Base-by-base conservation (phyloP, 306 rosid genomes). In the Castanopsis chinensis region DNA sequence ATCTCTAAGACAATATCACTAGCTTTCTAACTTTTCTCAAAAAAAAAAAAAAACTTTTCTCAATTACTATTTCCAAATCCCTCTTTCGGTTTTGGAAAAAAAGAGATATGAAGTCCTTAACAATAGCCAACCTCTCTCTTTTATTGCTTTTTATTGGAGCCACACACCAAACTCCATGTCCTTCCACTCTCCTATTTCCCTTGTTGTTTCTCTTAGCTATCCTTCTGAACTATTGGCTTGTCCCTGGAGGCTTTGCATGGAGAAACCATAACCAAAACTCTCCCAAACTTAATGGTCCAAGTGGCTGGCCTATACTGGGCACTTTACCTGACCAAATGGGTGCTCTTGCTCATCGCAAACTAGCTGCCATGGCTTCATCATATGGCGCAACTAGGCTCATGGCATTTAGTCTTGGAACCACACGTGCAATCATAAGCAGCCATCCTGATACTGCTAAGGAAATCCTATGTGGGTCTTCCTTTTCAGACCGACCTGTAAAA, bases 231-330 rank as follows among this genome's bases (percentile, higher is more conserved):
- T 78, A 69, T 65, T 91, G 91, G 91, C 85, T 88, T 49, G 28
- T 89, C 76, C 92, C 97, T 0, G 98, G 97, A 21, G 98, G 98
- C 19, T 88, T 91, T 82, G 97, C 97, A 76, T 94, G 98, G 98
- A 85, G 97, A 1, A 83, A 64, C 58, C 76, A 83, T 25, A 51
- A 3, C 3, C 78, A 45, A 60, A 12, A 28, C 33, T 49, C 58
- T 17, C 23, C 41, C 43, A 78, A 74, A 64, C 71, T 84, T 8
- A 52, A 51, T 0, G 98, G 98, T 2, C 95, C 97, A 0, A 72
- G 78, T 43, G 98, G 97, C 1, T 94, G 97, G 97, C 97, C 94
- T 12, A 43, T 94, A 0, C 20, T 94, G 0, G 98, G 98, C 13
- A 76, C 78, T 9, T n/a, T 94, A 10, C 91, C 97, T 5, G 51